A percentile compares a stretch with the other conserved stretches of the same genome.
These are phyloP conservation scores for Leishmania amazonensis DNA, from an alignment of 208 protist species.

Conservation along the genomic window DNA sequence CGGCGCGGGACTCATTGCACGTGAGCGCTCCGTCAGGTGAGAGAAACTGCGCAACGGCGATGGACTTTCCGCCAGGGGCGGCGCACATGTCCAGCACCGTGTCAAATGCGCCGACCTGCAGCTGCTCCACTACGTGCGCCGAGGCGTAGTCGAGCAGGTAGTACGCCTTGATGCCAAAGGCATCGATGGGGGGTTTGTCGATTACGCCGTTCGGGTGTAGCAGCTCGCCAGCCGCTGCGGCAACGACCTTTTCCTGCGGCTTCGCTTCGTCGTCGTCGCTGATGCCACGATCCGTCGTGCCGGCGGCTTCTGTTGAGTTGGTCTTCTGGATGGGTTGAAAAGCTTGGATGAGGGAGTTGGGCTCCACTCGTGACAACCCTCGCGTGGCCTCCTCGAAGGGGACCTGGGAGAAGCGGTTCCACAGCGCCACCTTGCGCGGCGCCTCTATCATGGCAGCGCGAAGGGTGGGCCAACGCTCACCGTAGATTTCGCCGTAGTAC, in stretches of 20 bases:
- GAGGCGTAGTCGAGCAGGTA: slow-evolving; percentile 86
- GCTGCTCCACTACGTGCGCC: slow-evolving; percentile 69
- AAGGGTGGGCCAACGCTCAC: slow-evolving; percentile 72
- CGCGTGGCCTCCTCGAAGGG: slow-evolving; percentile 59
- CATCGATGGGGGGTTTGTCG: slow-evolving; percentile 52
- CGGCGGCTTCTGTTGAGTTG: background rate
- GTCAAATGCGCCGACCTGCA: slow-evolving; percentile 73
- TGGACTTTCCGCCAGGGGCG: slow-evolving; percentile 73
- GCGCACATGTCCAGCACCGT: slow-evolving; percentile 87
- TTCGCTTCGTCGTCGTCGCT: background rate
- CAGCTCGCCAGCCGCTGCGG: background rate
- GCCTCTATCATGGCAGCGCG: slow-evolving; percentile 43
- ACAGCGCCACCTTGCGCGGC: slow-evolving; percentile 69
- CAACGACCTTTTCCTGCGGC: background rate
- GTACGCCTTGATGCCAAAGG: slow-evolving; percentile 73
- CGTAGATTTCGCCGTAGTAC: slow-evolving; percentile 73
- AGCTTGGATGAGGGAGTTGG: slow-evolving; percentile 45
- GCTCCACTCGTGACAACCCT: slow-evolving; percentile 58
- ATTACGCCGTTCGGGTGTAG: slow-evolving; percentile 21
- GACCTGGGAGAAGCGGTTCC: slow-evolving; percentile 83
- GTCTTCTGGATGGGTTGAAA: slow-evolving; percentile 22
- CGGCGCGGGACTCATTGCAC: slow-evolving; percentile 65
- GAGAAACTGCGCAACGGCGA: slow-evolving; percentile 82
- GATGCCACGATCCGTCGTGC: background rate
- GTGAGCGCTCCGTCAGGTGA: slow-evolving; percentile 62